Percentiles rank a stretch among this genome's conserved stretches.
These are phyloP conservation scores for Stellera chamaejasme DNA, from an alignment of 345 rosid genomes.

Conservation along the genomic window DNA sequence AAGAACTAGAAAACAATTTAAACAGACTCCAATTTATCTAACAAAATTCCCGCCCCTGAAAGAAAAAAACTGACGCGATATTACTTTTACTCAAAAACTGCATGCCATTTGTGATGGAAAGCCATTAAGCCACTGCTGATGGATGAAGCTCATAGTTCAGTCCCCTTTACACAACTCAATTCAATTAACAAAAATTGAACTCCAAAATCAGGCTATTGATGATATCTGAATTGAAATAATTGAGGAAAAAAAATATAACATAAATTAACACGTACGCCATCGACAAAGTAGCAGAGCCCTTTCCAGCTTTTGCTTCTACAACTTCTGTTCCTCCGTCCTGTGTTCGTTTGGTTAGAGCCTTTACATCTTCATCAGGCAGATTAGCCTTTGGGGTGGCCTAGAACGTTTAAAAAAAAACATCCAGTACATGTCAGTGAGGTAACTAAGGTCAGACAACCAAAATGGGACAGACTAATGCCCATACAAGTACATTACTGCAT, in stretches of 20 bases:
- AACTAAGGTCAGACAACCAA: constrained; percentile 8
- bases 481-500: too few species aligned
- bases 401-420: not conserved
- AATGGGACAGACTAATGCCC: too few species aligned
- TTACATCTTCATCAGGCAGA: constrained; percentile 45
- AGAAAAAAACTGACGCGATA: too few species aligned
- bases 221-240: not conserved
- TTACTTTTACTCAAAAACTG: too few species aligned
- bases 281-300: constrained; percentile 84
- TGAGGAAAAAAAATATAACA: not conserved
- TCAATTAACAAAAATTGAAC: too few species aligned
- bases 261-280: constrained; percentile 64
- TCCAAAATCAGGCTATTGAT: not conserved
- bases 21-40: too few species aligned
- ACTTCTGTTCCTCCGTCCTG: constrained; percentile 96
- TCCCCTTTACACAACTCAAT: too few species aligned
- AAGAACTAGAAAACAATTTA: too few species aligned
- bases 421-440: not conserved
- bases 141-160: too few species aligned
- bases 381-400: constrained; percentile 81
- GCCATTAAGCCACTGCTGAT: too few species aligned
- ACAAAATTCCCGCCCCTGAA: too few species aligned
- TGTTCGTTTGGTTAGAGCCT: constrained; percentile 71
- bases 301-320: constrained; percentile 90
- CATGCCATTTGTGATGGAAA: too few species aligned